These are phyloP conservation scores for Chaetomium cochliodes DNA, from an alignment of 495 filamentous ascomycete species.

Conservation along the genomic window DNA sequence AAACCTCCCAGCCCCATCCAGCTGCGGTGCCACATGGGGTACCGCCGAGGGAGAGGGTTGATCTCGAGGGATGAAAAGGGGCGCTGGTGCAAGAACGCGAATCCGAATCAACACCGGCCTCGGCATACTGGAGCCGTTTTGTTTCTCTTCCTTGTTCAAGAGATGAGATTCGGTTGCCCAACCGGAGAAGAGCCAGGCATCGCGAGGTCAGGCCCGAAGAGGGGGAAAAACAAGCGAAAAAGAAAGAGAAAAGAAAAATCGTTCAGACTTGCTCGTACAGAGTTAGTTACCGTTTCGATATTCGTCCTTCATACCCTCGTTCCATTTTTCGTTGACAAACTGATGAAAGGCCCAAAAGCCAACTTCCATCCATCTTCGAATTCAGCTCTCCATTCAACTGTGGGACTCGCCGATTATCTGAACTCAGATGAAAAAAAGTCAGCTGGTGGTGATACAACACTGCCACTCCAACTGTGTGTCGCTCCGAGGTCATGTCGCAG, in stretches of 20 bases:
- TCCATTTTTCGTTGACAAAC: neutral
- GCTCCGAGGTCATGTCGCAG: neutral
- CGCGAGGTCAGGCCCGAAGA: neutral
- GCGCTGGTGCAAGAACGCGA: constrained; percentile 28
- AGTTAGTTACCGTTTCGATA: too few species aligned
- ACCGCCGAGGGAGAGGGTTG: constrained; percentile 23
- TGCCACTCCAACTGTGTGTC: constrained; percentile 6
- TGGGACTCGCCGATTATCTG: neutral
- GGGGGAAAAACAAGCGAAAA: too few species aligned
- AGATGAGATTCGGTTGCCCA: neutral
- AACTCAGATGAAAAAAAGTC: neutral
- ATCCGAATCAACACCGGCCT: constrained; percentile 22
- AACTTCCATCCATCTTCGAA: neutral
- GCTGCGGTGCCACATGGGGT: constrained; percentile 21
- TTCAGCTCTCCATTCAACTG: too few species aligned
- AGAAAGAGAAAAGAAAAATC: too few species aligned
- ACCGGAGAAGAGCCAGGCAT: neutral
- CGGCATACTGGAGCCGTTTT: constrained; percentile 10
- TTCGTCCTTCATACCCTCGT: neutral
- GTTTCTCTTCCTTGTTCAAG: neutral
- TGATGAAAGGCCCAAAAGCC: neutral
- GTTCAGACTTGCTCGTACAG: too few species aligned
- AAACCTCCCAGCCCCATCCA: constrained; percentile 24
- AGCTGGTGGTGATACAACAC: neutral
- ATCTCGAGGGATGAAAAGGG: constrained; percentile 25